A percentile compares a stretch with the other conserved stretches of the same genome.
Evolutionary conservation across 495 filamentous ascomycete species (phyloP).

Genomic region (Wilcoxina mikolae): DNA sequence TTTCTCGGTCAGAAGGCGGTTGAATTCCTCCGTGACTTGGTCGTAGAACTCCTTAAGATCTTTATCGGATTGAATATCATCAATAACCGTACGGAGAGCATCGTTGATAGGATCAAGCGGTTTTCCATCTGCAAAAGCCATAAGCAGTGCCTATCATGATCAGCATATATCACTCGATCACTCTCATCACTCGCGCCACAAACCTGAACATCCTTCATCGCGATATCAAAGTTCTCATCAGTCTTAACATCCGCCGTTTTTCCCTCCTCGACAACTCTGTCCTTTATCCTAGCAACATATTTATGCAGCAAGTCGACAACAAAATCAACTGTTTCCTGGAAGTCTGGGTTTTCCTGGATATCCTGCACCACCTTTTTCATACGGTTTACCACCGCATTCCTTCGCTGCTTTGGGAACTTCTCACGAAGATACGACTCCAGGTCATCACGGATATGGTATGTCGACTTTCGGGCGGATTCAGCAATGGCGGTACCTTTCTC

Average conservation of each 20-base stretch:
- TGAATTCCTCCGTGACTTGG: slow-evolving; percentile 13
- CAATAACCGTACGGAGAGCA: slow-evolving; percentile 14
- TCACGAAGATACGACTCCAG: slow-evolving; percentile 25
- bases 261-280: slow-evolving; percentile 12
- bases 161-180: slow-evolving; percentile 4
- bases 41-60: slow-evolving; percentile 24
- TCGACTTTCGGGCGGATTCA: slow-evolving; percentile 9
- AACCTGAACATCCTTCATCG: slow-evolving; percentile 21
- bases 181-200: not conserved
- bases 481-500: slow-evolving; percentile 17
- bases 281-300: slow-evolving; percentile 10
- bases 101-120: slow-evolving; percentile 19
- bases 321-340: slow-evolving; percentile 25
- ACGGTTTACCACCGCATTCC: slow-evolving; percentile 24
- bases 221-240: slow-evolving; percentile 25
- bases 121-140: slow-evolving; percentile 25
- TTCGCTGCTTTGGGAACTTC: slow-evolving; percentile 27
- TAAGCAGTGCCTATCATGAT: slow-evolving; percentile 20
- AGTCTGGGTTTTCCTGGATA: slow-evolving; percentile 23
- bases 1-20: slow-evolving; percentile 18
- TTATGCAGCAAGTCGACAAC: slow-evolving; percentile 16
- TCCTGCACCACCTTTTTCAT: slow-evolving; percentile 20
- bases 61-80: slow-evolving; percentile 21
- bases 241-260: slow-evolving; percentile 9
- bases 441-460: slow-evolving; percentile 17